Conservation (phyloP, 768 basidiomycete species). For the Russula ochroleuca region DNA sequence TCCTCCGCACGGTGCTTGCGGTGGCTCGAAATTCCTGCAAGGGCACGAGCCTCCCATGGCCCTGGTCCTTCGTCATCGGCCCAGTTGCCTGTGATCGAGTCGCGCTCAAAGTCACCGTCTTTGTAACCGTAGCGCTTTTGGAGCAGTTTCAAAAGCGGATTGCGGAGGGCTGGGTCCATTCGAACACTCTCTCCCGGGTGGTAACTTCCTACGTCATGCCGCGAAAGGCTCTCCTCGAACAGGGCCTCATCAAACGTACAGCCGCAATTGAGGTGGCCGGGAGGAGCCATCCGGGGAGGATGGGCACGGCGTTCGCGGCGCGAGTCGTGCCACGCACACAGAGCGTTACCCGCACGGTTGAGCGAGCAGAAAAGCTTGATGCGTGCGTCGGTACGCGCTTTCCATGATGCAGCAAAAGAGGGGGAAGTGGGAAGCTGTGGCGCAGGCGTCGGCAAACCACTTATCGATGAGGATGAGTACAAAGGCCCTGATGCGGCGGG, state of each 20-base stretch:
- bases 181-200: constrained; percentile 80
- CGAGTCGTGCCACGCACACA: constrained; percentile 89
- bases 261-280: constrained; percentile 77
- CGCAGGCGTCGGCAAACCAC: constrained; percentile 33
- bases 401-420: constrained; percentile 61
- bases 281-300: constrained; percentile 77
- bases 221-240: constrained; percentile 78
- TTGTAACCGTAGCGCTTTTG: constrained; percentile 70
- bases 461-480: constrained; percentile 26
- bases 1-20: constrained; percentile 40
- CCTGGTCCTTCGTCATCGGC: constrained; percentile 57
- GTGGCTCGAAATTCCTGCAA: constrained; percentile 37
- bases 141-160: constrained; percentile 69
- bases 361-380: constrained; percentile 69
- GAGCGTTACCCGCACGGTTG: constrained; percentile 83
- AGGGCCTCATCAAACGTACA: constrained; percentile 82
- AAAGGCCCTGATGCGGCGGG: constrained; percentile 28
- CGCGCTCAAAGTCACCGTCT: constrained; percentile 82
- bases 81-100: constrained; percentile 63
- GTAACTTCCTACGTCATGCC: constrained; percentile 77
- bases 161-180: constrained; percentile 84
- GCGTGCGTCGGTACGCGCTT: constrained; percentile 68
- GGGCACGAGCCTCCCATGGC: constrained; percentile 58
- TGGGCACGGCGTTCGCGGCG: constrained; percentile 72
- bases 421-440: constrained; percentile 39